A percentile compares a stretch with the other conserved stretches of the same genome.
Conservation (phyloP, 768 basidiomycete genomes). For the Tylopilus subfusipes region DNA sequence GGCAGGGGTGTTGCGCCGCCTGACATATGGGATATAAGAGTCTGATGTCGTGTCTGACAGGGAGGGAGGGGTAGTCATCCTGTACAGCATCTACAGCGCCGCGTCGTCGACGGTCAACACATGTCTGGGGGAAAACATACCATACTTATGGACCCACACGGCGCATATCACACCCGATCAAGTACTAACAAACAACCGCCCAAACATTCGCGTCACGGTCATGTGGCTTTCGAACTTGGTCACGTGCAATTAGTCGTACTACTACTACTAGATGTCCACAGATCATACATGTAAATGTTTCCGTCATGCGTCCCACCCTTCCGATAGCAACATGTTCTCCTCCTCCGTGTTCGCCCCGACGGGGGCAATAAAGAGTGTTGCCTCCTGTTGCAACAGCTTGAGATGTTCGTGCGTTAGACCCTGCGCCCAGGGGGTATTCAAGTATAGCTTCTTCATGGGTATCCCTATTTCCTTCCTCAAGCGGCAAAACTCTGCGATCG, state of each 20-base stretch:
- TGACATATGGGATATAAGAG: conserved; percentile 25
- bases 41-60: background rate
- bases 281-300: conserved; percentile 2
- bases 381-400: conserved; percentile 25
- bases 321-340: conserved; percentile 36
- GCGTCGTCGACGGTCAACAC: background rate
- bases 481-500: conserved; percentile 36
- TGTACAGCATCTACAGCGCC: background rate
- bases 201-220: conserved; percentile 24
- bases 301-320: conserved; percentile 13
- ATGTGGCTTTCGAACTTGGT: conserved; percentile 20
- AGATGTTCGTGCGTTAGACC: conserved; percentile 22
- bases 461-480: conserved; percentile 37
- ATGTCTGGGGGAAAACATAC: conserved; percentile 10
- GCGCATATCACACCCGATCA: background rate
- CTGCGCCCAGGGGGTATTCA: conserved; percentile 33
- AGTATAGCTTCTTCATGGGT: conserved; percentile 52
- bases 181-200: background rate
- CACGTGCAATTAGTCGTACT: conserved; percentile 19
- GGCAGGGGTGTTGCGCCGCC: conserved; percentile 31
- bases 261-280: background rate
- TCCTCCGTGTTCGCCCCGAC: conserved; percentile 44
- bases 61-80: conserved; percentile 5
- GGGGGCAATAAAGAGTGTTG: conserved; percentile 27
- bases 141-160: conserved; percentile 11